These are phyloP conservation scores for Eutrema salsugineum DNA, from an alignment of 441 rosid genomes.

Conservation along the genomic window DNA sequence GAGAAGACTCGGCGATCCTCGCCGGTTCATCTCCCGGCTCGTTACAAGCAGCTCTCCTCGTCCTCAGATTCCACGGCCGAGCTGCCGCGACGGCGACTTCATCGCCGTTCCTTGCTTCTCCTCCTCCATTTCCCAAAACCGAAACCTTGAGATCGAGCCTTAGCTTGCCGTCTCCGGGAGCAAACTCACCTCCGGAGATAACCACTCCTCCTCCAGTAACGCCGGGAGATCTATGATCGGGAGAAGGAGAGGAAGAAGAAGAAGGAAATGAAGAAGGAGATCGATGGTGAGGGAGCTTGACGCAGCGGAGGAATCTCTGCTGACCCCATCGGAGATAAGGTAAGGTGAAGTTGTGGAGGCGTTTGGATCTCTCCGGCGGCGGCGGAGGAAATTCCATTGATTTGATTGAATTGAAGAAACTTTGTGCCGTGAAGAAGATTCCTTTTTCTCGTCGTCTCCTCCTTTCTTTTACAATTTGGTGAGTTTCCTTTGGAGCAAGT, in stretches of 20 bases:
- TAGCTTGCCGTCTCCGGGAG: not conserved
- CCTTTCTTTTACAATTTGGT: not conserved
- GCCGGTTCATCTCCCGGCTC: constrained; percentile 32
- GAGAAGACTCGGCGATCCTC: constrained; percentile 23
- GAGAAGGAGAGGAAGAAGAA: constrained; percentile 32
- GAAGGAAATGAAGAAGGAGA: constrained; percentile 23
- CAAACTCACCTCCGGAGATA: not conserved
- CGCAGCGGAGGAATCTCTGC: constrained; percentile 47
- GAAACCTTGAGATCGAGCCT: constrained; percentile 27
- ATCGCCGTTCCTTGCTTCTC: constrained; percentile 2
- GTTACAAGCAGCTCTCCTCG: constrained; percentile 55
- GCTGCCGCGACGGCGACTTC: constrained; percentile 13
- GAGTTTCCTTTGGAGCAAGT: constrained; percentile 28
- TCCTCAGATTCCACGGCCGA: constrained; percentile 66
- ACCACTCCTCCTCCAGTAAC: not conserved
- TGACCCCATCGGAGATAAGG: constrained; percentile 60
- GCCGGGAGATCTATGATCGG: constrained; percentile 26
- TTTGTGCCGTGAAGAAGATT: constrained; percentile 13
- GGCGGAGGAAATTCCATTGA: constrained; percentile 32
- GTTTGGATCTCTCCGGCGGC: constrained; percentile 50
- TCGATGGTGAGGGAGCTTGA: constrained; percentile 35
- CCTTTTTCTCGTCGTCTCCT: not conserved
- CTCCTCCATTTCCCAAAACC: constrained; percentile 23
- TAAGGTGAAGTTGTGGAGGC: constrained; percentile 56
- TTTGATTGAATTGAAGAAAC: not conserved